Conservation (phyloP, 2,329 filamentous ascomycete genomes). For the Aureobasidium uvarum region DNA sequence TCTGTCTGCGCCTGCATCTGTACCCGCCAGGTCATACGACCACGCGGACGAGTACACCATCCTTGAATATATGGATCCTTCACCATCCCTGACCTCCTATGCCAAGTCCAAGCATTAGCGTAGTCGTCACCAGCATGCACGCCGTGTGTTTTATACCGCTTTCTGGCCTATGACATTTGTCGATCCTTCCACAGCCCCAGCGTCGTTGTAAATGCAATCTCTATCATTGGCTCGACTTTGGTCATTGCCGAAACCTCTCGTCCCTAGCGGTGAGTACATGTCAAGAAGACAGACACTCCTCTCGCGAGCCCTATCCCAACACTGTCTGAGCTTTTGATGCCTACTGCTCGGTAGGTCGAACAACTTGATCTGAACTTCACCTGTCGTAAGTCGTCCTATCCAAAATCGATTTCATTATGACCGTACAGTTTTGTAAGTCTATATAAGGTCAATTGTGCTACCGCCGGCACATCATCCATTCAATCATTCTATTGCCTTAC, state of each 20-base stretch:
- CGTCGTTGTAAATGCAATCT: background rate
- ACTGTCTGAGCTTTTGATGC: background rate
- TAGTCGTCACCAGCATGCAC: conserved; percentile 1
- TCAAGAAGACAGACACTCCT: background rate
- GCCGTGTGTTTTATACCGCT: background rate
- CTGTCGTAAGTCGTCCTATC: background rate
- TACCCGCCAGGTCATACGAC: background rate
- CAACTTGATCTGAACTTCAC: background rate
- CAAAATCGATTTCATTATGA: background rate
- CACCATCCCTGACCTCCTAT: background rate
- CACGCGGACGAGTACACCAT: background rate
- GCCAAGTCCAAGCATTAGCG: conserved; percentile 12
- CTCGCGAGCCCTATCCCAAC: background rate
- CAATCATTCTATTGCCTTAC: no score
- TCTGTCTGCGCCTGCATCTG: background rate
- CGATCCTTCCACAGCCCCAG: background rate
- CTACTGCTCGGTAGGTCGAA: background rate
- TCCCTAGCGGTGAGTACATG: background rate
- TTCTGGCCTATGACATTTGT: background rate
- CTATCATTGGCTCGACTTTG: conserved; percentile 9
- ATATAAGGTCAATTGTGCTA: conserved; percentile 1
- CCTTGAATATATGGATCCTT: background rate
- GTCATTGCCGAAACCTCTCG: background rate
- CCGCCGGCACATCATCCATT: background rate
- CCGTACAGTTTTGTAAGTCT: background rate